Percentiles rank a stretch among this genome's conserved stretches.
phyloP scores from a whole-genome alignment of 768 basidiomycete species.

The Clavulina sp. region DNA sequence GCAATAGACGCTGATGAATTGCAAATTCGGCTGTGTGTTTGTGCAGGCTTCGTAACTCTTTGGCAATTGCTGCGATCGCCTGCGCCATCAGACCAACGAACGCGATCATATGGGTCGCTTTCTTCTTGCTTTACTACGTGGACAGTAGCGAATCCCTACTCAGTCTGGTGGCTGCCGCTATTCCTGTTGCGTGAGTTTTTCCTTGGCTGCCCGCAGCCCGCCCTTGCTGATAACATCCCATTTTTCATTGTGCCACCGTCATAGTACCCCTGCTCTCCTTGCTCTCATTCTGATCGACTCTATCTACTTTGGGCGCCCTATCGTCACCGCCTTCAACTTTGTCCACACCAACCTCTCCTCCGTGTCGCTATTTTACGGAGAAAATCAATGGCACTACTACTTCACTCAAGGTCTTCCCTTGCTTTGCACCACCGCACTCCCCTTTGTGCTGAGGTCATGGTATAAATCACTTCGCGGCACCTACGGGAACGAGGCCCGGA shows the following conservation, averaged over 20 bases:
- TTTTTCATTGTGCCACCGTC: too few relatives aligned
- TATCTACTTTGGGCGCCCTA: constrained; percentile 44
- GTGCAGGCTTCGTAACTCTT: constrained; percentile 19
- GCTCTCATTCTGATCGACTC: constrained; percentile 41
- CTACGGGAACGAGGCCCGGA: not conserved
- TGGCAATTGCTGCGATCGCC: constrained; percentile 53
- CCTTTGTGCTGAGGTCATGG: constrained; percentile 50
- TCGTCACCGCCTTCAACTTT: constrained; percentile 70
- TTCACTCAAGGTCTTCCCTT: constrained; percentile 72
- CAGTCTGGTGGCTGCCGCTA: too few relatives aligned
- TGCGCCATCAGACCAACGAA: constrained; percentile 82
- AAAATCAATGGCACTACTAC: constrained; percentile 78
- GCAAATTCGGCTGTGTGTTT: not conserved
- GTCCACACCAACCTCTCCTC: constrained; percentile 63
- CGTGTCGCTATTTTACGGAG: constrained; percentile 86
- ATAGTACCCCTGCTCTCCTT: not conserved
- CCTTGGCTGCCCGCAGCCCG: too few relatives aligned
- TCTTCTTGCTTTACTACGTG: constrained; percentile 40
- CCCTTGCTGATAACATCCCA: too few relatives aligned
- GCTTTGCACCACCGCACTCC: constrained; percentile 51
- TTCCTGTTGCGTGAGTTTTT: too few relatives aligned
- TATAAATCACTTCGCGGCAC: constrained; percentile 19
- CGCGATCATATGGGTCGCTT: constrained; percentile 59
- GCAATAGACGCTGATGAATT: not conserved
- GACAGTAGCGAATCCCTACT: too few relatives aligned